Evolutionary conservation across 345 rosid species (phyloP), one percentile per base, ranked within the genome.

Genomic region (Heritiera fomes): DNA sequence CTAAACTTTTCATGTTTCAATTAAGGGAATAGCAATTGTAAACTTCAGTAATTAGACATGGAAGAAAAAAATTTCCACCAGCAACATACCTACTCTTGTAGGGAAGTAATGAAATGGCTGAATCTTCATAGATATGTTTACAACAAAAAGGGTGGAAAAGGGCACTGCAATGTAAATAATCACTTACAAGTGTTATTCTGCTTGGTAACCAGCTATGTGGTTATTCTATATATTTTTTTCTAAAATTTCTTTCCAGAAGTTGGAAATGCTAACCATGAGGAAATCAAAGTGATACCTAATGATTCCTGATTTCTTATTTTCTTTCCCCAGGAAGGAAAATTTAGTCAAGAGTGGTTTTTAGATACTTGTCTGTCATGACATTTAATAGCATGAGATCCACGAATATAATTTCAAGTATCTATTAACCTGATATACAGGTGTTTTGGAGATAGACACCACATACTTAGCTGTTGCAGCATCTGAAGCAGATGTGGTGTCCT

Each of bases 401-500:
- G 50, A 41, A 56, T 43, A 53, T 68, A 40, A 32, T 66, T 12
- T 38, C n/a, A 41, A 12, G 17, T 23, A 41, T 18, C n/a, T 67
- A 77, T 58, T 46, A 6, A 72, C 50, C 53, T 52, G 32, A 71
- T 8, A 47, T 46, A 34, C 8, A 56, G 7, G 28, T 41, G 74
- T 20, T 77, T 55, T 49, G 63, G 67, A 72, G 77, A 79, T 56
- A 73, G 50, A 74, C 73, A 78, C 40, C 50, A 55, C 89, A 49
- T 82, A 89, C 94, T 73, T 81, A 18, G 85, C 65, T 61, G 82
- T 79, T 20, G 84, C 74, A 52, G 78, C 71, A 52, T 84, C 88
- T 7, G 87, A 83, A 73, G 87, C 64, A 76, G 88, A 82, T 41
- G 80, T 38, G 18, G 80, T 41, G 34, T 73, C 73, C 77, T 71